Conservation (phyloP, 2,329 filamentous ascomycete genomes). For the Fusarium sp. region DNA sequence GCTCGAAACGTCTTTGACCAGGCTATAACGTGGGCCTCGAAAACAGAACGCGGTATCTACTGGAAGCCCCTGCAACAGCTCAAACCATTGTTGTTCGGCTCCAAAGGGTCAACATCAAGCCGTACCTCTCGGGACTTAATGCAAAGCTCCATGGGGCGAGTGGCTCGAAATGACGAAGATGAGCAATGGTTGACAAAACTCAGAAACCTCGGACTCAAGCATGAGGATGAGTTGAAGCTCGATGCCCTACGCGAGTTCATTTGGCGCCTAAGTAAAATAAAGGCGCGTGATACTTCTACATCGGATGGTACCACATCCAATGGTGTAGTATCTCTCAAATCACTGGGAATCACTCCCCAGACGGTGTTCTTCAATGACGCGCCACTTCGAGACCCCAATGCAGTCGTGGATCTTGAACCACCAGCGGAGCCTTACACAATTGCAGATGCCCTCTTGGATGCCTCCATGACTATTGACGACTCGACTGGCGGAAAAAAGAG, state of each 20-base stretch:
- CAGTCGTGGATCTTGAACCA: conserved; percentile 44
- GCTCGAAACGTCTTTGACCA: conserved; percentile 84
- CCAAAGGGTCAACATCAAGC: conserved; percentile 61
- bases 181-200: conserved; percentile 91
- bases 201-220: conserved; percentile 80
- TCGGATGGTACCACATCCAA: conserved; percentile 47
- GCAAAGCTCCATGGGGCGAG: conserved; percentile 68
- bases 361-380: conserved; percentile 93
- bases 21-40: conserved; percentile 84
- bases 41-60: conserved; percentile 82
- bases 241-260: conserved; percentile 89
- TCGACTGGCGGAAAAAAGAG: conserved; percentile 63
- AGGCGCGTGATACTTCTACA: conserved; percentile 60
- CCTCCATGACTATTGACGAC: conserved; percentile 86
- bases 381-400: conserved; percentile 57
- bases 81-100: conserved; percentile 70
- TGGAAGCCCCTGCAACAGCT: conserved; percentile 82
- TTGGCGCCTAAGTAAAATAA: conserved; percentile 82
- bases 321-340: conserved; percentile 74
- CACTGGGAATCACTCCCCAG: conserved; percentile 80
- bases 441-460: conserved; percentile 88
- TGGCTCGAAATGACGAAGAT: conserved; percentile 87
- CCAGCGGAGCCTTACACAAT: conserved; percentile 74
- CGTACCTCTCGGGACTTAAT: conserved; percentile 64
- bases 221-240: conserved; percentile 90